Conservation (phyloP, 208 protist genomes). For the Acanthamoeba culbertsoni region DNA sequence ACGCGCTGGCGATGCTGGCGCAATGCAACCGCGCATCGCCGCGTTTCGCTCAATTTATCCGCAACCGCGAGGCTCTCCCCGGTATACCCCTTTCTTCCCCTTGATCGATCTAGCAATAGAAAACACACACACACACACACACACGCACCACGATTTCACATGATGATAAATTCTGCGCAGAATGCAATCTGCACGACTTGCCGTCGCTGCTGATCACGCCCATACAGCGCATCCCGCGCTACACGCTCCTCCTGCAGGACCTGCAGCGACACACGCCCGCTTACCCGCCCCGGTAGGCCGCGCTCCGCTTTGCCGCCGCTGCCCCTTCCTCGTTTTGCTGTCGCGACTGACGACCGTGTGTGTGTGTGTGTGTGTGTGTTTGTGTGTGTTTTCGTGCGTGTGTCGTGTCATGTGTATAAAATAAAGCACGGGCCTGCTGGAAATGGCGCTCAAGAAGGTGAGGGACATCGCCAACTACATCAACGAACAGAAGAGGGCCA, state of each 20-base stretch:
- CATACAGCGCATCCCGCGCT: not conserved
- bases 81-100: not conserved
- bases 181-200: constrained; percentile 6
- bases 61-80: not conserved
- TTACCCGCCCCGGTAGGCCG: not conserved
- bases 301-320: not conserved
- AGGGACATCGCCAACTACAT: not conserved
- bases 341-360: not conserved
- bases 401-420: not conserved
- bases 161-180: not conserved
- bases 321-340: too few species aligned
- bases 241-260: not conserved
- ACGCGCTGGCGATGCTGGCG: not conserved
- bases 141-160: too few species aligned
- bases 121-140: not conserved
- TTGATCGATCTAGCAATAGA: not conserved
- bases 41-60: not conserved
- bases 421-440: not conserved
- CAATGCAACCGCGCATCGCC: not conserved
- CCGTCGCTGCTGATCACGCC: not conserved
- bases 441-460: constrained; percentile 8
- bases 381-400: not conserved
- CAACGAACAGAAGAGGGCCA: constrained; percentile 4
- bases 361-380: not conserved
- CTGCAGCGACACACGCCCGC: not conserved